These are phyloP conservation scores for Teratosphaeria nubilosa DNA, from an alignment of 2,329 filamentous ascomycete genomes.

Conservation along the genomic window DNA sequence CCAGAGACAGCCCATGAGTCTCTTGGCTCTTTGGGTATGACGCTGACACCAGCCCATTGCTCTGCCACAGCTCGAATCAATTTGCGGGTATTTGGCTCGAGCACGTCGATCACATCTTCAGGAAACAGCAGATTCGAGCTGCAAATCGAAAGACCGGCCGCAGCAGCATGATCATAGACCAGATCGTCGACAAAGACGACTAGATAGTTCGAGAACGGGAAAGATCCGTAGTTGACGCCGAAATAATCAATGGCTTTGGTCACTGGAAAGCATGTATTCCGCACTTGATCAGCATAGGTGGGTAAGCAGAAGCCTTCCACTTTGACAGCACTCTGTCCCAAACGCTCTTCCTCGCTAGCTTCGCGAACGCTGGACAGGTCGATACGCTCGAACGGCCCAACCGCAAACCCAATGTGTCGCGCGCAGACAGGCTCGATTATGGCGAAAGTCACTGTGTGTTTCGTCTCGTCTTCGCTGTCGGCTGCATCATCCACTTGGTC, in stretches of 20 bases:
- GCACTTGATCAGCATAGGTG: slow-evolving; percentile 67
- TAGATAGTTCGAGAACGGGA: slow-evolving; percentile 87
- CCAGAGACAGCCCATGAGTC: slow-evolving; percentile 88
- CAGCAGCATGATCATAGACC: slow-evolving; percentile 60
- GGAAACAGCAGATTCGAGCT: slow-evolving; percentile 79
- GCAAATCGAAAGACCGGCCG: slow-evolving; percentile 77
- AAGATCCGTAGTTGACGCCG: slow-evolving; percentile 76
- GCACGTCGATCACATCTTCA: slow-evolving; percentile 72
- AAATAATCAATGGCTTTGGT: slow-evolving; percentile 87
- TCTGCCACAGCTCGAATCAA: slow-evolving; percentile 76
- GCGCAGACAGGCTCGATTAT: slow-evolving; percentile 66
- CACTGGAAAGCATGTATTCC: slow-evolving; percentile 77
- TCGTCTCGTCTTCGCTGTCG: slow-evolving; percentile 65
- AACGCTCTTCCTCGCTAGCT: slow-evolving; percentile 81
- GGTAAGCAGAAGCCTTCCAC: slow-evolving; percentile 89
- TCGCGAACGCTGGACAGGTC: slow-evolving; percentile 75
- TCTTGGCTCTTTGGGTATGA: slow-evolving; percentile 68
- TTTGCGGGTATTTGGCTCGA: slow-evolving; percentile 69
- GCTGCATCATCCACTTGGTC: slow-evolving; percentile 72
- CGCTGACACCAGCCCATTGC: slow-evolving; percentile 91
- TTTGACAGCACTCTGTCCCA: slow-evolving; percentile 78
- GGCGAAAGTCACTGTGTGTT: slow-evolving; percentile 81
- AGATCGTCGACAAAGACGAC: slow-evolving; percentile 91
- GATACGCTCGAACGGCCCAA: slow-evolving; percentile 90
- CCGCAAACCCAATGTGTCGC: slow-evolving; percentile 83